Evolutionary conservation across 768 basidiomycete genomes (phyloP), one percentile per base, ranked within the genome.

Genomic region (Gymnopilus junonius): DNA sequence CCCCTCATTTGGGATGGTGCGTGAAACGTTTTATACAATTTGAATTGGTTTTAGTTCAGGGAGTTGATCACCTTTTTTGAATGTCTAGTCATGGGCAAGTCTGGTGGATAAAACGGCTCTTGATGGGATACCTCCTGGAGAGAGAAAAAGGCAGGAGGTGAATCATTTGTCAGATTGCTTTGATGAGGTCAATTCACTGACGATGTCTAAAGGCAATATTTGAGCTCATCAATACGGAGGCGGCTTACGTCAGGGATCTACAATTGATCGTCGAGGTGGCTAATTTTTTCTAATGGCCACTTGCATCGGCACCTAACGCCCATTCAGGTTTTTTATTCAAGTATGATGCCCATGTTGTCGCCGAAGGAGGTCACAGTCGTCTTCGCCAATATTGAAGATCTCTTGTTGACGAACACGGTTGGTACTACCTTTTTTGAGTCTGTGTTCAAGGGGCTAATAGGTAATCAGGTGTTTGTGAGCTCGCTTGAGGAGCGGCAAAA

Each of bases 361-460:
- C 79, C 82, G 60, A 93, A 93, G 70, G 92, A 93, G 5, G 83
- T 90, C 20, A 88, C 85, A 2, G 90, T 90, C 46, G 87, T 99
- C 17, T 99, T 98, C 70, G 92, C 92, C 5, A 99, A 99, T 69
- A 82, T 98, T 23, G 96, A 99, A 71, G 96, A 98, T 68, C 88
- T 98, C 53, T 79, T 98, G 3, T 76, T 98, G 31, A 91, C 88
- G 42, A 96, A 97, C 68, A 97, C 94, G 11, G 87, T 67, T 8
- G n/a, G 31, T 62, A 4, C n/a, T n/a, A n/a, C 17, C 6, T 51
- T 12, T 51, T n/a, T 20, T 29, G 14, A 17, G 29, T n/a, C n/a
- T 39, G 20, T 37, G 12, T 17, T 46, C 39, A 15, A 11, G 39
- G 54, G 8, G 39, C 40, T 54, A 29, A 11, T 31, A 20, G 42